Evolutionary conservation across 2,329 filamentous ascomycete genomes (phyloP).

Genomic region (Exophiala dermatitidis): DNA sequence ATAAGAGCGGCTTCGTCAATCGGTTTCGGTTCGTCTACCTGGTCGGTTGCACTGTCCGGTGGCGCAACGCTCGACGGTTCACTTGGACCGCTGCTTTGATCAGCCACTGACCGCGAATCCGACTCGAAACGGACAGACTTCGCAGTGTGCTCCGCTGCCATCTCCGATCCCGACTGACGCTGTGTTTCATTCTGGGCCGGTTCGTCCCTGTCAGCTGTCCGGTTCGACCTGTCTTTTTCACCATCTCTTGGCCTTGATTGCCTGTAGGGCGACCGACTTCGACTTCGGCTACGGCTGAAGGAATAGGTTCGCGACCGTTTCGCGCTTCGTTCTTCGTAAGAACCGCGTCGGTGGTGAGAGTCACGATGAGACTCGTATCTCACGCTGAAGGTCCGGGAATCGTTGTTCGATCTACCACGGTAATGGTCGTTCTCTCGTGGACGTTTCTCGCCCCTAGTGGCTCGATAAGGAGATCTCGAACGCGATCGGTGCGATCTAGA

Average conservation of each 20-base stretch:
- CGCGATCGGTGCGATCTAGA: constrained; percentile 34
- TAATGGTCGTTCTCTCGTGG: constrained; percentile 35
- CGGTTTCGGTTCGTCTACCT: constrained; percentile 47
- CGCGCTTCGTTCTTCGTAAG: constrained; percentile 48
- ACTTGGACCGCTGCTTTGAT: neutral
- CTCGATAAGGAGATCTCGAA: constrained; percentile 39
- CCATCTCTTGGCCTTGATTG: constrained; percentile 22
- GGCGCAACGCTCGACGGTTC: constrained; percentile 10
- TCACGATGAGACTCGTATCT: constrained; percentile 36
- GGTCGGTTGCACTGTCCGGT: constrained; percentile 25
- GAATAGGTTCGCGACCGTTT: constrained; percentile 31
- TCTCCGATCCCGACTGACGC: constrained; percentile 4
- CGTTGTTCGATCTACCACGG: constrained; percentile 29
- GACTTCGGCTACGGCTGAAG: constrained; percentile 38
- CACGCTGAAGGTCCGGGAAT: constrained; percentile 31
- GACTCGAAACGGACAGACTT: neutral
- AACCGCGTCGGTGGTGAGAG: constrained; percentile 34
- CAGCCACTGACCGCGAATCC: neutral
- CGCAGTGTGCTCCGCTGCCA: neutral
- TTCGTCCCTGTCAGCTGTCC: constrained; percentile 39
- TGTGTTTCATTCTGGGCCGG: constrained; percentile 43
- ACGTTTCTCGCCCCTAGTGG: constrained; percentile 37
- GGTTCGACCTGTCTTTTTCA: constrained; percentile 29
- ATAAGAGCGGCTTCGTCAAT: constrained; percentile 76
- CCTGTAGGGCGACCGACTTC: constrained; percentile 39